Conservation (phyloP, 176 grass and related monocot genomes). For the Thinopyrum elongatum region DNA sequence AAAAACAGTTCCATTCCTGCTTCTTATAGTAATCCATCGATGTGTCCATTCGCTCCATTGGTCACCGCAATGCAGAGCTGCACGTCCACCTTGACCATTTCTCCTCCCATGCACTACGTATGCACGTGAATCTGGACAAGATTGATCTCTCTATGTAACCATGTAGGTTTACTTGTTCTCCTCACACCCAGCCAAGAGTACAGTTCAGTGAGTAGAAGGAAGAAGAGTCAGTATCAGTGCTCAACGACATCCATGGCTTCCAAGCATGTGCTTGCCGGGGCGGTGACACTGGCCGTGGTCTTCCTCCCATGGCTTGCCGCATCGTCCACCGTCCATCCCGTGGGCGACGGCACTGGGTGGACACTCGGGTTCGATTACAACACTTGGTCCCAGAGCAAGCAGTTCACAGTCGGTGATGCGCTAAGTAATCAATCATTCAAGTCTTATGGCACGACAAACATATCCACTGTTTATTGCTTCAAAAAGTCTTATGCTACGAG, state of each 20-base stretch:
- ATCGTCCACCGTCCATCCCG: neutral
- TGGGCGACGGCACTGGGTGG: slow-evolving; percentile 24
- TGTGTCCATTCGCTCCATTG: neutral
- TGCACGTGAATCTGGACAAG: neutral
- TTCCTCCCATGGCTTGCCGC: slow-evolving; percentile 9
- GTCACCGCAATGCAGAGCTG: neutral
- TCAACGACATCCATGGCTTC: slow-evolving; percentile 10
- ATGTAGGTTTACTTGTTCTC: neutral
- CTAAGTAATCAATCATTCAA: neutral
- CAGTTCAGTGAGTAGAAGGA: neutral
- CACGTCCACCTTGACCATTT: neutral
- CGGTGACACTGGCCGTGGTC: neutral
- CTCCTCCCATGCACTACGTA: neutral
- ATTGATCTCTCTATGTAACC: neutral
- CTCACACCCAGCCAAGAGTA: neutral
- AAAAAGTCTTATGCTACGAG: too few relatives aligned
- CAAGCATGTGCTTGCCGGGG: neutral
- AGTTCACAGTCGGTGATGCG: neutral
- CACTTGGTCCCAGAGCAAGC: neutral
- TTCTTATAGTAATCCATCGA: neutral
- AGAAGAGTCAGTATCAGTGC: neutral
- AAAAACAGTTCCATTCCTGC: too few relatives aligned
- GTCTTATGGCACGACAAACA: neutral
- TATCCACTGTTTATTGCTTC: neutral
- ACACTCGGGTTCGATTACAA: neutral